Evolutionary conservation across 495 filamentous ascomycete species (phyloP).

Genomic region (Aspergillus coremiiformis): DNA sequence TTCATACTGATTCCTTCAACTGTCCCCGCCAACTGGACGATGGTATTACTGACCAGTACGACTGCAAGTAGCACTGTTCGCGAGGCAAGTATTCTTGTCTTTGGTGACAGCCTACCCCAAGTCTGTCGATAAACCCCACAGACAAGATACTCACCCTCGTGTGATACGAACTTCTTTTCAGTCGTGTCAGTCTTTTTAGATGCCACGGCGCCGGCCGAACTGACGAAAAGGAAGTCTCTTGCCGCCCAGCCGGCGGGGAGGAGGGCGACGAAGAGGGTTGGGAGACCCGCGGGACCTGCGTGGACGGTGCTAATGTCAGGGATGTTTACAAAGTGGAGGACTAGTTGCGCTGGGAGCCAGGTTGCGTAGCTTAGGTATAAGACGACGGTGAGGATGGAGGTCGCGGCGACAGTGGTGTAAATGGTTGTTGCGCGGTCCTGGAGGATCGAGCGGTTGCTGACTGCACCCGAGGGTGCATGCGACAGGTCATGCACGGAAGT

Average conservation of each 20-base stretch:
- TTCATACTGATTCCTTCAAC: slow-evolving; percentile 57
- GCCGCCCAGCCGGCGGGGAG: slow-evolving; percentile 62
- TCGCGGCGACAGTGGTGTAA: slow-evolving; percentile 57
- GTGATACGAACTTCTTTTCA: slow-evolving; percentile 29
- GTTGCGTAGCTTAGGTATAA: slow-evolving; percentile 56
- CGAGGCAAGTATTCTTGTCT: slow-evolving; percentile 56
- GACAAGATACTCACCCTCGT: slow-evolving; percentile 53
- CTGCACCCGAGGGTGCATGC: slow-evolving; percentile 28
- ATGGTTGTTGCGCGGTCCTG: slow-evolving; percentile 54
- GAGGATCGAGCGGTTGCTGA: slow-evolving; percentile 63
- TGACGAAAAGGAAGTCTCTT: slow-evolving; percentile 67
- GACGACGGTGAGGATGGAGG: slow-evolving; percentile 58
- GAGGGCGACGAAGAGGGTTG: slow-evolving; percentile 43
- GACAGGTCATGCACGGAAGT: slow-evolving; percentile 54
- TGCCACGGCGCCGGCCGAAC: slow-evolving; percentile 43
- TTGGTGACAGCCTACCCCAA: slow-evolving; percentile 49
- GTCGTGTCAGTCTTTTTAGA: slow-evolving; percentile 46
- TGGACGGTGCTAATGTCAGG: slow-evolving; percentile 57
- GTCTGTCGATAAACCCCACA: slow-evolving; percentile 45
- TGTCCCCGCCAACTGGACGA: slow-evolving; percentile 52
- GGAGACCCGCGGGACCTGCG: slow-evolving; percentile 43
- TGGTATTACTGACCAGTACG: slow-evolving; percentile 53
- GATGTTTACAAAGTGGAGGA: slow-evolving; percentile 62
- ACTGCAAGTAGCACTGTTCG: slow-evolving; percentile 56
- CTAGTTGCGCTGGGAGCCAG: slow-evolving; percentile 59